Base-by-base conservation (phyloP, 768 basidiomycete genomes). In the Auriscalpium vulgare region DNA sequence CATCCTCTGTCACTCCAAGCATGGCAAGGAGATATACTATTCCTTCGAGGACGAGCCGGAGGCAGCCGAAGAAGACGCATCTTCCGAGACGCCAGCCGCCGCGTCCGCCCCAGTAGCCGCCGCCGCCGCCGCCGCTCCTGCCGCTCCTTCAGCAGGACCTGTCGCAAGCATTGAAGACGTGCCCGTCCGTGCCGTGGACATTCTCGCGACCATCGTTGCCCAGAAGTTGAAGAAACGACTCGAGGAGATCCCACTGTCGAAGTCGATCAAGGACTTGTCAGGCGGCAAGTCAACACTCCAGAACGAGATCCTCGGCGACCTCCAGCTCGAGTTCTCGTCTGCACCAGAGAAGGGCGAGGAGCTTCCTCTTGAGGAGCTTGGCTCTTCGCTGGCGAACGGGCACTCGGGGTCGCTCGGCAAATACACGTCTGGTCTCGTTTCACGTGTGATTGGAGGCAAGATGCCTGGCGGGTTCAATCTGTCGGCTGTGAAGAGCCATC, bases 381-480 rank as follows among this genome's bases (percentile, higher is more conserved):
- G 94, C 44, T 80, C 92, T 34, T 85, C 91, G 14, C 75, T 98
- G 37, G 77, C 80, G 10, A 76, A 83, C 53, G 94, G 94, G 7
- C 91, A 90, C 74, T 74, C 82, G 40, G 95, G 94, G n/a, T 67
- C 78, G 5, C 83, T 95, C 29, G 97, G 97, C 66, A 99, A 98
- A 71, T 93, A 98, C 74, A 90, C 90, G 11, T 87, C 82, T 47
- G 87, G 93, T 19, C 79, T 99, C 45, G 78, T 97, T 51, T 91
- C 94, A 34, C 91, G 97, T 55, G 79, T 97, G 67, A 79, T 97
- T 51, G 91, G 94, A 56, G 85, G 85, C 48, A 99, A 99, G 75
- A 95, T 99, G 91, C 97, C 97, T 36, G 97, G 97, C 69, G 95
- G 95, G 37, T 99, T 99, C 83, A 97, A 97, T 63, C 77, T 87